Evolutionary conservation across 768 basidiomycete genomes (phyloP).

Genomic region (Glaciozyma martinii): DNA sequence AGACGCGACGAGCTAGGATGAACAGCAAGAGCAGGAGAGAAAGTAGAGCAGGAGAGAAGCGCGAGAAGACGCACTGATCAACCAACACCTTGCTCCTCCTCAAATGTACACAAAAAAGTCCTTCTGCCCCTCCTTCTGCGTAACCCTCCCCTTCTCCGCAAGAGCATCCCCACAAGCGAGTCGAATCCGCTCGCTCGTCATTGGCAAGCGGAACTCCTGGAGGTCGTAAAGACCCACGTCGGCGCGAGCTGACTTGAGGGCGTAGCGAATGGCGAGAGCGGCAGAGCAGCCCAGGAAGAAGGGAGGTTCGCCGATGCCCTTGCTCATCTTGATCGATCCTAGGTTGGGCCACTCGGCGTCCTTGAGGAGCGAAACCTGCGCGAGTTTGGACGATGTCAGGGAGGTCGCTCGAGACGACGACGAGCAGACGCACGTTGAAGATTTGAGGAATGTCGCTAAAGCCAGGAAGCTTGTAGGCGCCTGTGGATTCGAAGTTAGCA

Average conservation of each 20-base stretch:
- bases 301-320: slow-evolving; percentile 30
- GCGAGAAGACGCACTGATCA: too few species aligned
- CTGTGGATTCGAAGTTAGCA: background rate
- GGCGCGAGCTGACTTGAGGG: slow-evolving; percentile 29
- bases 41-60: too few species aligned
- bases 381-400: slow-evolving; percentile 22
- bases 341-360: slow-evolving; percentile 30
- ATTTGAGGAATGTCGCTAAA: slow-evolving; percentile 34
- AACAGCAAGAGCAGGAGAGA: too few species aligned
- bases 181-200: slow-evolving; percentile 33
- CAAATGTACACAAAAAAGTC: slow-evolving; percentile 34
- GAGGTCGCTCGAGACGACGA: background rate
- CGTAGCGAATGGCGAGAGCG: slow-evolving; percentile 32
- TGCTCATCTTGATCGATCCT: slow-evolving; percentile 9
- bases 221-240: slow-evolving; percentile 29
- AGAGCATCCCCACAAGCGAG: slow-evolving; percentile 29
- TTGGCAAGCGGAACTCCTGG: slow-evolving; percentile 24
- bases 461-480: slow-evolving; percentile 32
- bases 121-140: slow-evolving; percentile 33
- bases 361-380: slow-evolving; percentile 21
- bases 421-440: slow-evolving; percentile 22
- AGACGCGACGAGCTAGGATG: too few species aligned
- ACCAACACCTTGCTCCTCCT: background rate
- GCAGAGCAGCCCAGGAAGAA: slow-evolving; percentile 33
- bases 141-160: slow-evolving; percentile 10